Conservation (phyloP, 257 asterid genomes). For the Nicotiana benthamiana region DNA sequence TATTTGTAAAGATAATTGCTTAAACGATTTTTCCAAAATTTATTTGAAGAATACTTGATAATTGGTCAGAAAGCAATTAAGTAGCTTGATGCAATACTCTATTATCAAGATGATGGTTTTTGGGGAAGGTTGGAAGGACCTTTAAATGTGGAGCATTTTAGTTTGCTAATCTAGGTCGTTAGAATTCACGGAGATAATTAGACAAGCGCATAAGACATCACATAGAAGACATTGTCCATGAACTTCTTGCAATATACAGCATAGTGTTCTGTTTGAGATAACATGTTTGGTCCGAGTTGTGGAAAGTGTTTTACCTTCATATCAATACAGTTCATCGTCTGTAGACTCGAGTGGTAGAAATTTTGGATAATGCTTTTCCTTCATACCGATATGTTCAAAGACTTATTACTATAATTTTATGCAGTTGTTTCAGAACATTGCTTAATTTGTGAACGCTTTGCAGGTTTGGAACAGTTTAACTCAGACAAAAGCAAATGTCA, state of each 20-base stretch:
- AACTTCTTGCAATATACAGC: not conserved
- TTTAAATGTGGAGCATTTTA: not conserved
- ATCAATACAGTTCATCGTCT: not conserved
- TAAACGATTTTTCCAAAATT: not conserved
- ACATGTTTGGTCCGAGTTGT: not conserved
- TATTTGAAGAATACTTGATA: not conserved
- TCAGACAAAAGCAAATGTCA: constrained; percentile 88
- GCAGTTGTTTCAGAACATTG: not conserved
- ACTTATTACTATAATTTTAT: not conserved
- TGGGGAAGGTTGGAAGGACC: not conserved
- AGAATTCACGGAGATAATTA: no score
- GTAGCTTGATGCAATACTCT: not conserved
- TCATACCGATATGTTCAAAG: not conserved
- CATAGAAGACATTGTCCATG: not conserved
- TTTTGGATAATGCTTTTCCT: not conserved
- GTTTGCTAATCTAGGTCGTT: not conserved
- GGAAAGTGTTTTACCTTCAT: no score
- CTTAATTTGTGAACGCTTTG: not conserved
- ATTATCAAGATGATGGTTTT: not conserved
- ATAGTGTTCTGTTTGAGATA: not conserved
- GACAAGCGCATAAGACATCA: no score
- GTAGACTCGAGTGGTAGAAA: not conserved
- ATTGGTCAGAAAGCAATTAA: not conserved
- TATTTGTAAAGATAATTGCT: not conserved
- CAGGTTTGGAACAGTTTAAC: constrained; percentile 67